Base-by-base conservation (phyloP, 805 yeast species). In the Limtongozyma cylindracea region DNA sequence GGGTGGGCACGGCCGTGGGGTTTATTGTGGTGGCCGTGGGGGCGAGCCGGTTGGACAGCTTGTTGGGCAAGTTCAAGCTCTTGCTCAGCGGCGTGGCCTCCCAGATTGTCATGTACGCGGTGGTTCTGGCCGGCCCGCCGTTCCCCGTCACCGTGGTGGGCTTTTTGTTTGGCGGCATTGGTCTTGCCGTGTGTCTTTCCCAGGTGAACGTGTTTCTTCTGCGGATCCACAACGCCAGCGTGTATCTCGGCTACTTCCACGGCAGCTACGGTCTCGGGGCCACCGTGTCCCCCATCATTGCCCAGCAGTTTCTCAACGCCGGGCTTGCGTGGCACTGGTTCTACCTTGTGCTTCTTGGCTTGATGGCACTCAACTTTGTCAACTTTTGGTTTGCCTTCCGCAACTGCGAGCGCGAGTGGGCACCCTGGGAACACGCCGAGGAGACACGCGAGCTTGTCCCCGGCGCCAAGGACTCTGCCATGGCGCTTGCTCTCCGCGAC, bases 1-100 rank as follows among this genome's bases (percentile, higher is more conserved):
- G 72, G 71, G 37, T 64, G 27, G 47, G 61, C 16, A 60, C 52
- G 33, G 67, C 71, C 0, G 22, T 51, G n/a, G 73, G 72, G 1
- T 64, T 45, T 32, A 50, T 64, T 7, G 13, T 49, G 3, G 42
- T 61, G 20, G 72, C 71, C 0, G 31, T 48, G n/a, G n/a, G n/a
- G n/a, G n/a, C n/a, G n/a, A n/a, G n/a, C n/a, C n/a, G n/a, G n/a
- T n/a, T n/a, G n/a, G n/a, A n/a, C n/a, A n/a, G n/a, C n/a, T n/a
- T n/a, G n/a, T n/a, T n/a, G n/a, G n/a, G n/a, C n/a, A n/a, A n/a
- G n/a, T n/a, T n/a, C n/a, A n/a, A n/a, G n/a, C n/a, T n/a, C n/a
- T n/a, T n/a, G n/a, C n/a, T n/a, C n/a, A n/a, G n/a, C n/a, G n/a
- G n/a, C n/a, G n/a, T n/a, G n/a, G n/a, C n/a, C n/a, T n/a, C n/a